Evolutionary conservation across 1,284 basidiomycete genomes (phyloP), one percentile per base, ranked within the genome.

Genomic region (Rhodotorula sp.): DNA sequence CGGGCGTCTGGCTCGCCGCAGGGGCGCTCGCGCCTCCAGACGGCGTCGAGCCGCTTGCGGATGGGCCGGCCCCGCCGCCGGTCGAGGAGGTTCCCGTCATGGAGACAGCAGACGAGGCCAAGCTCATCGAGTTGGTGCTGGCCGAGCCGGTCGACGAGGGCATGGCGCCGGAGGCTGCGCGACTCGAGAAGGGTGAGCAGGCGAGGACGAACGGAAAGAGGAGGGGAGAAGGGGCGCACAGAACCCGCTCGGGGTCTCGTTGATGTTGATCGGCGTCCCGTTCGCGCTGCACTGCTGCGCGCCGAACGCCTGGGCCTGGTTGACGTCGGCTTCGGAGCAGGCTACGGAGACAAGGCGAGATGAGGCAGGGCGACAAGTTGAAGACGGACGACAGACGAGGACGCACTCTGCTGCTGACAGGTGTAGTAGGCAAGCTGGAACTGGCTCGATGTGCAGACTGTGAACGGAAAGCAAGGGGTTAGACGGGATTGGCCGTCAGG

Each of bases 221-320:
- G 7, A 19, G 14, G 21, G 7, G 52, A 4, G 25, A 21, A 25
- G 17, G 3, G 54, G 65, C 71, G 57, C 27, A 73, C 65, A 46
- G 59, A 21, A 64, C 13, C 72, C 72, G 13, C 53, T 59, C 2
- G 73, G 73, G 2, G 59, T 34, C 3, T 59, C 66, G 23, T 42
- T 23, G 50, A 68, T 72, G 68, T 72, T 61, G 62, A 74, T 74
- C 21, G 73, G 73, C 5, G 73, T 74, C 19, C 67, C 68, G 52
- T 54, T 54, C 25, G 25, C 16, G 13, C 27, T 16, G 52, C 52
- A 54, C 25, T 13, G 27, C 52, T 54, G 52, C 2, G 66, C 66
- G 46, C 73, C 73, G 66, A 69, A 74, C 19, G 61, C 41, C 52
- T 67, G 54, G 17, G 73, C 73, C 12, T 65, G 41, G 41, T 59